Evolutionary conservation across 257 asterid genomes (phyloP), one percentile per base, ranked within the genome.

Genomic region (Solanum etuberosum): DNA sequence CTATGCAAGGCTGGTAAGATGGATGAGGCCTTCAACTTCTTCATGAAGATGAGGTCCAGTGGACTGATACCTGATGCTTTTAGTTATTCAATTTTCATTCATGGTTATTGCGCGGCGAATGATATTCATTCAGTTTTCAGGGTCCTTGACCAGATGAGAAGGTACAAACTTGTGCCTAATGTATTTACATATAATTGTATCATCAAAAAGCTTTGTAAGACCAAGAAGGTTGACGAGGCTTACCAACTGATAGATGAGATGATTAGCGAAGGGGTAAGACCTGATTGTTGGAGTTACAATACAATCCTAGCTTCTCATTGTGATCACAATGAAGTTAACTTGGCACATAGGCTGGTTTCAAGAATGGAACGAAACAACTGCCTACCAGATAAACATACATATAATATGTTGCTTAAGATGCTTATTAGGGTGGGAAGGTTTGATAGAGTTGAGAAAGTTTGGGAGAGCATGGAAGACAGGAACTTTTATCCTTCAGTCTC

Each of bases 361-460:
- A 93, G 91, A 86, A 95, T 95, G 98, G 95, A 95, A 71, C 59
- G 57, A 38, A 90, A 87, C 37, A 88, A 71, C 25, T 92, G 95
- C 88, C 87, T 83, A 14, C 91, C 90, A 5, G 98, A 94, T 82
- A 87, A 91, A 68, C 98, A 94, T 70, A 93, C 96, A 1, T 97
- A 95, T 72, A 95, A 95, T 32, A 93, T 95, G 98, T 93, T 93
- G 85, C 96, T 97, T 42, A 95, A 96, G 89, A 95, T 97, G 98
- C 94, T 97, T 14, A 92, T 95, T 48, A 91, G 93, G 76, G 93
- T 94, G 37, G 98, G 99, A 81, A 91, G 99, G 87, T 96, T 95
- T 38, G 99, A 95, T 89, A 88, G 93, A 67, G 95, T 90, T 15
- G 97, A 94, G 90, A 84, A 92, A 83, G 91, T 93, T 67, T 97